phyloP scores from a whole-genome alignment of 148 eudicot genomes.

The Silene latifolia region DNA sequence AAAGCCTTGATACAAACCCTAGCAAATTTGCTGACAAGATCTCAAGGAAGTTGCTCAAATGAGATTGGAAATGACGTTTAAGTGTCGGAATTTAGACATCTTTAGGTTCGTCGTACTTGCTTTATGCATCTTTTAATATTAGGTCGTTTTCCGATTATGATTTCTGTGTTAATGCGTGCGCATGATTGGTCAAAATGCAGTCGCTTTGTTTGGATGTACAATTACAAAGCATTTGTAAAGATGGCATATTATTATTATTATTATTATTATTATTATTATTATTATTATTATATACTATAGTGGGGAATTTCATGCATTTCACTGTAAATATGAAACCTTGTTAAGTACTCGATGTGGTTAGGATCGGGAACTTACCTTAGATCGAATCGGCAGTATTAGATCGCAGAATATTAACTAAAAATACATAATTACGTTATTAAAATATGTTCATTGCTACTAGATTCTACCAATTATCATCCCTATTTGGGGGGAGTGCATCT shows the following conservation, averaged over 20 bases:
- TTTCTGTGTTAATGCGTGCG: not conserved
- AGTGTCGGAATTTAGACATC: not conserved
- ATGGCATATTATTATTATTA: not conserved
- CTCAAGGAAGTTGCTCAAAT: constrained; percentile 9
- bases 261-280: too few relatives aligned
- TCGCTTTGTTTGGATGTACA: not conserved
- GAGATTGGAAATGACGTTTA: constrained; percentile 5
- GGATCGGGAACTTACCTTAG: too few relatives aligned
- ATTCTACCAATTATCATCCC: too few relatives aligned
- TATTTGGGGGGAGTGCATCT: too few relatives aligned
- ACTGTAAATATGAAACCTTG: not conserved
- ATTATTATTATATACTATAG: too few relatives aligned
- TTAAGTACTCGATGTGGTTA: too few relatives aligned
- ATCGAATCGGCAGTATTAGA: too few relatives aligned
- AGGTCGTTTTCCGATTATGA: not conserved
- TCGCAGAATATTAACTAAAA: too few relatives aligned
- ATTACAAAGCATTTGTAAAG: not conserved
- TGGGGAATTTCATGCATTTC: not conserved
- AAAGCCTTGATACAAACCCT: constrained; percentile 66
- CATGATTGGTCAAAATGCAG: not conserved
- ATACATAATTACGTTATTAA: too few relatives aligned
- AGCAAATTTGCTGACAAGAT: constrained; percentile 38
- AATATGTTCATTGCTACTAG: too few relatives aligned
- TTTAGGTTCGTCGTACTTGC: not conserved
- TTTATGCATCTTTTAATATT: not conserved